A percentile compares a stretch with the other conserved stretches of the same genome.
Conservation (phyloP, 192 early-diverging fungal genomes). For the Coemansia sp. region DNA sequence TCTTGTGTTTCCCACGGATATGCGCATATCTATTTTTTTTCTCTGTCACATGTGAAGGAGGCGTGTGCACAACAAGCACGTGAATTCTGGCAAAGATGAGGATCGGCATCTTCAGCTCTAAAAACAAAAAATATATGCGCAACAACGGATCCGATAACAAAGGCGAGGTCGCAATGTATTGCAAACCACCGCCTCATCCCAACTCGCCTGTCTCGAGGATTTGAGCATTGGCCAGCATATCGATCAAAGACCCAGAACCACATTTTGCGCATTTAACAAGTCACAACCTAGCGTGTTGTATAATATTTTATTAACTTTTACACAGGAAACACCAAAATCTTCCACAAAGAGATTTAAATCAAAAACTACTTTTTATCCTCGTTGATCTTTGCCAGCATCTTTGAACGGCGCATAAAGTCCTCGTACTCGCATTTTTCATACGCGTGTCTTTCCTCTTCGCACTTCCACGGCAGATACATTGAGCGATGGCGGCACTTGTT, state of each 20-base stretch:
- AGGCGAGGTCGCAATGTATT: too few species aligned
- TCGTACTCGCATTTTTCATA: conserved; percentile 97
- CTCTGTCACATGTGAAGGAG: neutral
- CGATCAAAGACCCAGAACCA: too few species aligned
- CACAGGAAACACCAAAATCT: neutral
- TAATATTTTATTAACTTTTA: conserved; percentile 1
- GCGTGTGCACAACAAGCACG: neutral
- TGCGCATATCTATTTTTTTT: too few species aligned
- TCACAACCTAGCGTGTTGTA: neutral
- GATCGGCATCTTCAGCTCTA: neutral
- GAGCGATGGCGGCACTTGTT: conserved; percentile 88
- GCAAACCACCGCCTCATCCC: too few species aligned
- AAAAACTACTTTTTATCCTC: conserved; percentile 33
- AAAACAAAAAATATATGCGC: too few species aligned
- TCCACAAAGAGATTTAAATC: neutral
- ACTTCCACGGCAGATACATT: conserved; percentile 92
- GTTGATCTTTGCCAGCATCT: conserved; percentile 49
- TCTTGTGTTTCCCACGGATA: too few species aligned
- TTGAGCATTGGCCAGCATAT: too few species aligned
- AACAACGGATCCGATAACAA: too few species aligned
- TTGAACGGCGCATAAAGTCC: conserved; percentile 62
- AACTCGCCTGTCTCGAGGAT: too few species aligned
- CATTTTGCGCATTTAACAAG: too few species aligned
- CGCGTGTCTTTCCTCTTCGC: conserved; percentile 80
- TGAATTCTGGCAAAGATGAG: neutral